phyloP scores from a whole-genome alignment of 805 yeast genomes.

The Metschnikowia corniflorae region DNA sequence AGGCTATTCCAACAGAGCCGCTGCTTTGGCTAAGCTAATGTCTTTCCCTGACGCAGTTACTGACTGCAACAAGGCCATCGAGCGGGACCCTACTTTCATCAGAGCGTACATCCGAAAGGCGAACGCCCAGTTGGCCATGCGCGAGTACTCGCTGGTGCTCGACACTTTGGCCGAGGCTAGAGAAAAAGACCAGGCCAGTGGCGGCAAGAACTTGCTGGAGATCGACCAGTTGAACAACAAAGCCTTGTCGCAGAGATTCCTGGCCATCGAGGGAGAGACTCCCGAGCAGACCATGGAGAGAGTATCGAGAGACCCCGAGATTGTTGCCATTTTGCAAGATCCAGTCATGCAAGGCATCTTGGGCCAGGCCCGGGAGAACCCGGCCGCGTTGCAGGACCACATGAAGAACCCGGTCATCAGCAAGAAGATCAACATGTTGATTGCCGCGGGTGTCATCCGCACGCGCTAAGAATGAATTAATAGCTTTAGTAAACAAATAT shows the following conservation, averaged over 20 bases:
- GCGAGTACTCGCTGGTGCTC: conserved; percentile 76
- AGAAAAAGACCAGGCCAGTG: conserved; percentile 62
- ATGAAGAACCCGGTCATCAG: conserved; percentile 94
- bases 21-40: conserved; percentile 89
- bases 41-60: conserved; percentile 95
- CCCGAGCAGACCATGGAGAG: conserved; percentile 93
- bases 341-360: conserved; percentile 95
- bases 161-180: conserved; percentile 81
- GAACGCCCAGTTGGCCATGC: conserved; percentile 85
- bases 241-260: conserved; percentile 78
- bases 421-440: conserved; percentile 80
- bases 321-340: conserved; percentile 81
- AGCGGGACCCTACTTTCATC: conserved; percentile 80
- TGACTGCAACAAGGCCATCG: conserved; percentile 89
- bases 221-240: conserved; percentile 78
- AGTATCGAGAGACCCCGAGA: conserved; percentile 90
- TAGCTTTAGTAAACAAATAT: neutral
- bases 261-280: conserved; percentile 80
- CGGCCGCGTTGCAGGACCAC: conserved; percentile 95
- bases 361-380: conserved; percentile 90
- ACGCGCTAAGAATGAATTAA: conserved; percentile 49
- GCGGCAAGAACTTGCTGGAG: conserved; percentile 60
- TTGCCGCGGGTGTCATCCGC: conserved; percentile 96
- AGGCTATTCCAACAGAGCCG: conserved; percentile 97
- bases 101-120: conserved; percentile 98